These are phyloP conservation scores for Phytopythium kandeliae DNA, from an alignment of 352 stramenopile species.

Conservation along the genomic window DNA sequence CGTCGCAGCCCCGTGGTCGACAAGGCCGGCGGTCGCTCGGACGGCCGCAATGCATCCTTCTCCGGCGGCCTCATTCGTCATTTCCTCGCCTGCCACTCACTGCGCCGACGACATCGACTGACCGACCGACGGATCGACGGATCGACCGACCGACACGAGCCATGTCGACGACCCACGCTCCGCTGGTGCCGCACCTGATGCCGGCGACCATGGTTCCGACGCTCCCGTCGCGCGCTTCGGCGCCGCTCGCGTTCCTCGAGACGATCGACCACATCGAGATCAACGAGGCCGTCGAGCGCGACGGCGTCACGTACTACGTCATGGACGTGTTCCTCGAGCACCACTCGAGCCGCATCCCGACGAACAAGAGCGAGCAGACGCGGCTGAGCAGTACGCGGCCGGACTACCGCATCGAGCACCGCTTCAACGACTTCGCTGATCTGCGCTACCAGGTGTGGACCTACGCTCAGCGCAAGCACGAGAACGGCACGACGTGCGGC, in stretches of 20 bases:
- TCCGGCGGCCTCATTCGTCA: slow-evolving; percentile 24
- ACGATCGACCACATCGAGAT: slow-evolving; percentile 47
- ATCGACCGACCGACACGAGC: not conserved
- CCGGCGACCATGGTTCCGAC: slow-evolving; percentile 20
- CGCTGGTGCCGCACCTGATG: slow-evolving; percentile 17
- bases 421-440: slow-evolving; percentile 48
- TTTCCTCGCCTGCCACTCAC: slow-evolving; percentile 16
- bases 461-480: slow-evolving; percentile 36
- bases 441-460: slow-evolving; percentile 43
- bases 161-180: slow-evolving; percentile 17
- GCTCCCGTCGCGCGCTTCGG: slow-evolving; percentile 16
- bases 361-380: slow-evolving; percentile 29
- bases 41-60: not conserved
- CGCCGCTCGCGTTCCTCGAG: slow-evolving; percentile 23
- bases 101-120: slow-evolving; percentile 1
- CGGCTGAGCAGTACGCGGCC: slow-evolving; percentile 15
- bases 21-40: too few relatives aligned
- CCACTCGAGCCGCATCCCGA: slow-evolving; percentile 51
- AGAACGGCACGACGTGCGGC: slow-evolving; percentile 20
- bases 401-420: slow-evolving; percentile 43
- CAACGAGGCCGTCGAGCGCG: slow-evolving; percentile 23
- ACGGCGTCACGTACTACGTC: slow-evolving; percentile 41
- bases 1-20: too few relatives aligned
- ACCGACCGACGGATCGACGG: too few relatives aligned
- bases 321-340: slow-evolving; percentile 56